phyloP scores from a whole-genome alignment of 2,329 filamentous ascomycete genomes.

The Daldinia eschscholtzii region DNA sequence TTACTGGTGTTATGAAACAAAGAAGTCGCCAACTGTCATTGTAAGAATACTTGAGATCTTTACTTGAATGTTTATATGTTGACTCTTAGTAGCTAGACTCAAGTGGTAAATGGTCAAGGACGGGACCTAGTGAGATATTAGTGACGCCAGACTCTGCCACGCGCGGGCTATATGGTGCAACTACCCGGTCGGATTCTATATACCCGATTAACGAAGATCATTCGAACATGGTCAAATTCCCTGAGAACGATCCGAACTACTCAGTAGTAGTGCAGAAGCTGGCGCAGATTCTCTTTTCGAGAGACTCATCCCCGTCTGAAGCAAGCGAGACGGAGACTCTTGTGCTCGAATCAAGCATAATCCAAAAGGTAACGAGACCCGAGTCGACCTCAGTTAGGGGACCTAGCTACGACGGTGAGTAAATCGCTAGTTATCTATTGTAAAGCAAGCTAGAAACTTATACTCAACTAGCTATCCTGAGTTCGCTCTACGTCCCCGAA shows the following conservation, averaged over 20 bases:
- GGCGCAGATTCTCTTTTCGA: not conserved
- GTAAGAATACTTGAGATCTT: slow-evolving; percentile 34
- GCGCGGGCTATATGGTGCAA: slow-evolving; percentile 26
- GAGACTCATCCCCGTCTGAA: not conserved
- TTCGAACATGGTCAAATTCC: slow-evolving; percentile 49
- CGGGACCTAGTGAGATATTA: slow-evolving; percentile 35
- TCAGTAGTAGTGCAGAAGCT: slow-evolving; percentile 15
- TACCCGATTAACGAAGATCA: slow-evolving; percentile 46
- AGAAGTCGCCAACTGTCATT: slow-evolving; percentile 35
- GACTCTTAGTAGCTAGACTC: slow-evolving; percentile 20
- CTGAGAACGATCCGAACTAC: slow-evolving; percentile 24
- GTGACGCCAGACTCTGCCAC: slow-evolving; percentile 45
- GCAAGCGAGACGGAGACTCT: not conserved
- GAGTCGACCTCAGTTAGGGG: not conserved
- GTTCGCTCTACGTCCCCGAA: slow-evolving; percentile 16
- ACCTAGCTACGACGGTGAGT: not conserved
- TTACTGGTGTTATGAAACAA: slow-evolving; percentile 47
- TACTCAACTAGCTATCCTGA: slow-evolving; percentile 20
- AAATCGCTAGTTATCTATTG: not conserved
- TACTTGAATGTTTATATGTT: not conserved
- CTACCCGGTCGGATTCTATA: not conserved
- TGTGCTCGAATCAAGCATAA: slow-evolving; percentile 4
- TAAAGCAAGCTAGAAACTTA: not conserved
- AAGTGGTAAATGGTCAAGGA: slow-evolving; percentile 28
- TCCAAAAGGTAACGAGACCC: not conserved